Evolutionary conservation across 2,329 filamentous ascomycete genomes (phyloP).

Genomic region (Talaromyces sp.): DNA sequence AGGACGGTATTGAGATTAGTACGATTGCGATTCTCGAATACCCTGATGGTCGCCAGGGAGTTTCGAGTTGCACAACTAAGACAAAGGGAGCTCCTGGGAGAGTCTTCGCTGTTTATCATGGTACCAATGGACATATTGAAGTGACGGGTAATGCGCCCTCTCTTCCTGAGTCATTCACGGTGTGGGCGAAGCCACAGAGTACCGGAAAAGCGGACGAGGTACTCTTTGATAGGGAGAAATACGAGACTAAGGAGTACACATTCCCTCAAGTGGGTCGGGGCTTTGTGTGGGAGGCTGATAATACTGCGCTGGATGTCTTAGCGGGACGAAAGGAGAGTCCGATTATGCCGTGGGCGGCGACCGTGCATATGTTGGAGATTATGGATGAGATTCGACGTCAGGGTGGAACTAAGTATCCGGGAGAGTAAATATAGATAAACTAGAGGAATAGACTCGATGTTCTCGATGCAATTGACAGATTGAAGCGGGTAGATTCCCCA

Average conservation of each 20-base stretch:
- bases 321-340: slow-evolving; percentile 40
- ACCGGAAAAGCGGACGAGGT: background rate
- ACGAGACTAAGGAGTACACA: slow-evolving; percentile 25
- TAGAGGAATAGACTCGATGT: background rate
- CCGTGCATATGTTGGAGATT: slow-evolving; percentile 49
- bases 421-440: background rate
- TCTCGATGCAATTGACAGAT: background rate
- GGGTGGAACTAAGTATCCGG: slow-evolving; percentile 31
- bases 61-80: slow-evolving; percentile 45
- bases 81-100: background rate
- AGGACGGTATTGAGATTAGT: slow-evolving; percentile 30
- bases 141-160: slow-evolving; percentile 7
- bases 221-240: background rate
- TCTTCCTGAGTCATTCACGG: slow-evolving; percentile 11
- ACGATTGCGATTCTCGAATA: slow-evolving; percentile 48
- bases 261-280: slow-evolving; percentile 21
- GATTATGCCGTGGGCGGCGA: slow-evolving; percentile 53
- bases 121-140: slow-evolving; percentile 22
- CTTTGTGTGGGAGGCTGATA: slow-evolving; percentile 40
- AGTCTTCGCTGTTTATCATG: slow-evolving; percentile 13
- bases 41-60: slow-evolving; percentile 43
- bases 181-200: slow-evolving; percentile 7
- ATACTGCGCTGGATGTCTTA: slow-evolving; percentile 35
- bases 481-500: background rate
- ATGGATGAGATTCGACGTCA: slow-evolving; percentile 52